Evolutionary conservation across 139 green algal genomes (phyloP).

Genomic region (Dunaliella sp.): DNA sequence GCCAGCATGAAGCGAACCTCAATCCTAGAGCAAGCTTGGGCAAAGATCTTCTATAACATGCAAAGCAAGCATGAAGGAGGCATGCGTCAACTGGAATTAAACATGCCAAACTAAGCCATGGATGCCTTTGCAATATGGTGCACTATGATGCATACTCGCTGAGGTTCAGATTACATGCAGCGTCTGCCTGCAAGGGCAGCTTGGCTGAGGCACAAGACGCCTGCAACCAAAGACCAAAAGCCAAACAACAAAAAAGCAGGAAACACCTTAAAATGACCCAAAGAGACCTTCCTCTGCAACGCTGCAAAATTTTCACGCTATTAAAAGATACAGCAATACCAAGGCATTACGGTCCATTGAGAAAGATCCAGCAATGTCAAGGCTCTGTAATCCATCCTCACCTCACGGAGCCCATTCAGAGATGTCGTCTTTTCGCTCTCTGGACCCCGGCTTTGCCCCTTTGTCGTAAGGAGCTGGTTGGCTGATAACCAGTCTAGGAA

Average conservation of each 20-base stretch:
- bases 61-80: neutral
- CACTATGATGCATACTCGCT: no score
- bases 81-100: no score
- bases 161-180: no score
- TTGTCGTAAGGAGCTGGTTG: conserved; percentile 60
- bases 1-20: no score
- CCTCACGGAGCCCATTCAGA: conserved; percentile 59
- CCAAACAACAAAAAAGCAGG: neutral
- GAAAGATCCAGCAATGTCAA: neutral
- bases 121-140: no score
- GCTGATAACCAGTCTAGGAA: conserved; percentile 77
- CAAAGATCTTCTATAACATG: neutral
- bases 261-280: neutral
- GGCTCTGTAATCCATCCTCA: neutral
- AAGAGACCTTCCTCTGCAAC: no score
- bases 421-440: conserved; percentile 26
- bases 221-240: neutral
- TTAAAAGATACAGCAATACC: no score
- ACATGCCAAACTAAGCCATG: no score
- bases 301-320: no score
- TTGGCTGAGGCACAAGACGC: no score
- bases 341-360: neutral
- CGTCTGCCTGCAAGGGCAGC: no score
- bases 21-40: neutral
- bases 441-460: conserved; percentile 26